These are phyloP conservation scores for Glebionis coronaria DNA, from an alignment of 129 eudicot genomes.

Conservation along the genomic window DNA sequence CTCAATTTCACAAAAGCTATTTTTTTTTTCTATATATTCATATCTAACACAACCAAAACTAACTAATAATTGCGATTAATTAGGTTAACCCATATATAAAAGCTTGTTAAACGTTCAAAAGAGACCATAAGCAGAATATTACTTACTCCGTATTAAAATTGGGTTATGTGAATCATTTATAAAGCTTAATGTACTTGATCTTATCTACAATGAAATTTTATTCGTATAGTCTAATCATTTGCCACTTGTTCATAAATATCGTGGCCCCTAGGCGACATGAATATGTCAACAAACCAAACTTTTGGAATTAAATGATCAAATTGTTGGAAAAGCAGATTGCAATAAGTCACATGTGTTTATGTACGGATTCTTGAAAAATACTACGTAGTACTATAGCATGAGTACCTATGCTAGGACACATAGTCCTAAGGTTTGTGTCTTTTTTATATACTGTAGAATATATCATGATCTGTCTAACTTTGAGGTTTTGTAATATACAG, in stretches of 20 bases:
- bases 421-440: neutral
- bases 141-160: neutral
- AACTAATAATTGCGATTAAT: neutral
- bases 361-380: neutral
- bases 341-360: neutral
- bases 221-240: constrained; percentile 4
- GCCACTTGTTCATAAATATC: constrained; percentile 17
- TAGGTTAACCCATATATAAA: neutral
- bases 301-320: constrained; percentile 8
- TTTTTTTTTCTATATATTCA: neutral
- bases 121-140: neutral
- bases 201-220: constrained; percentile 13
- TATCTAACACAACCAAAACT: neutral
- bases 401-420: neutral
- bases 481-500: constrained; percentile 25
- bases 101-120: neutral
- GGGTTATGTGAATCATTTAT: neutral
- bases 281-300: constrained; percentile 17
- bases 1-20: too few species aligned
- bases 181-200: constrained; percentile 13
- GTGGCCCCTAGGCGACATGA: constrained; percentile 6
- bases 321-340: neutral
- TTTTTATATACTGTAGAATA: neutral
- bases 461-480: neutral
- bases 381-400: neutral